Evolutionary conservation across 805 yeast species (phyloP).

Genomic region (Nadsonia fulvescens): DNA sequence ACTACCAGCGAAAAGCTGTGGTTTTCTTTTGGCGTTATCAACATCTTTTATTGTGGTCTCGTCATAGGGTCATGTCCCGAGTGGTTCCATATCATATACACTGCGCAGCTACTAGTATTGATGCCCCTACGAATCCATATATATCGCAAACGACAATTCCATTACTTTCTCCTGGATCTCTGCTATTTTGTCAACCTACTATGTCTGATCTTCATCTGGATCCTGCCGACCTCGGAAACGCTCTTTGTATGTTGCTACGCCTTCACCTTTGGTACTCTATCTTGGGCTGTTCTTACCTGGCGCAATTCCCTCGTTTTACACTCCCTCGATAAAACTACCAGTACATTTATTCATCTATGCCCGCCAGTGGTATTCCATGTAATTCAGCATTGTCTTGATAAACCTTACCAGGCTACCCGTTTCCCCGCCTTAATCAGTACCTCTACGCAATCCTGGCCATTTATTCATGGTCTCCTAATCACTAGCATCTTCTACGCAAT

Average conservation of each 20-base stretch:
- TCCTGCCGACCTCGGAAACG: constrained; percentile 52
- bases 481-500: constrained; percentile 68
- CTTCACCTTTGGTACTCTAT: constrained; percentile 70
- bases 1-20: constrained; percentile 54
- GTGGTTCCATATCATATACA: constrained; percentile 60
- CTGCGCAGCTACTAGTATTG: constrained; percentile 37
- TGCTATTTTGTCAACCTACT: constrained; percentile 79
- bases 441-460: constrained; percentile 57
- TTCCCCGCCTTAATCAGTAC: constrained; percentile 69
- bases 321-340: constrained; percentile 79
- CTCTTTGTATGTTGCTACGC: constrained; percentile 74
- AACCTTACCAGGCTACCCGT: constrained; percentile 30
- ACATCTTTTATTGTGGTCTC: constrained; percentile 54
- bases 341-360: constrained; percentile 74
- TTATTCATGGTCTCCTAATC: constrained; percentile 49
- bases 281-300: constrained; percentile 94
- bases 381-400: constrained; percentile 58
- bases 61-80: constrained; percentile 64
- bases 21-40: constrained; percentile 53
- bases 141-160: constrained; percentile 61
- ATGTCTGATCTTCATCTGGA: constrained; percentile 60
- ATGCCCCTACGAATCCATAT: constrained; percentile 78
- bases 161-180: constrained; percentile 78
- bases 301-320: constrained; percentile 83
- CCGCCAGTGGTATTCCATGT: constrained; percentile 83